These are phyloP conservation scores for Populus pruinosa DNA, from an alignment of 345 rosid genomes.

Conservation along the genomic window DNA sequence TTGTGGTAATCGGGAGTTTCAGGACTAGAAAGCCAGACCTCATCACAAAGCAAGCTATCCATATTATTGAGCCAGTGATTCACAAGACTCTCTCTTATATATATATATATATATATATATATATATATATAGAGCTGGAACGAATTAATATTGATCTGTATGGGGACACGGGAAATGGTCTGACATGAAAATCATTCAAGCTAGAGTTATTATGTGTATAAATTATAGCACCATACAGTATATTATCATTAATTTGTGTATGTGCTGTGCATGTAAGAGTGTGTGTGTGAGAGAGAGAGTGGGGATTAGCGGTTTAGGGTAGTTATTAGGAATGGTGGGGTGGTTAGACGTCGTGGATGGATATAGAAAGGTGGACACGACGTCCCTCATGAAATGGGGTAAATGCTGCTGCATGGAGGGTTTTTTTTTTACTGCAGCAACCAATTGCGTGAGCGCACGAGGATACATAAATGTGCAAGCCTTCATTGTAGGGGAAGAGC, in stretches of 20 bases:
- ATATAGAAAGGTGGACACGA: slow-evolving; percentile 40
- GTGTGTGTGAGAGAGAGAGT: background rate
- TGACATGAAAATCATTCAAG: slow-evolving; percentile 18
- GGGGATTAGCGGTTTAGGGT: background rate
- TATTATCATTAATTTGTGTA: background rate
- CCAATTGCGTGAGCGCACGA: slow-evolving; percentile 64
- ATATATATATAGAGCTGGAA: background rate
- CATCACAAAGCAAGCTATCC: slow-evolving; percentile 52
- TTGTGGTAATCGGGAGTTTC: background rate
- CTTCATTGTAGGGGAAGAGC: slow-evolving; percentile 15
- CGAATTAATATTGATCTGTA: background rate
- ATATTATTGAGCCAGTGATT: background rate
- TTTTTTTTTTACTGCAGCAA: slow-evolving; percentile 26
- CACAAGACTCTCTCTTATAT: no score
- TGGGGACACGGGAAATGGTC: background rate
- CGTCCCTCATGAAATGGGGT: slow-evolving; percentile 64
- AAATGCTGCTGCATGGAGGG: slow-evolving; percentile 39
- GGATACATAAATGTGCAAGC: slow-evolving; percentile 26
- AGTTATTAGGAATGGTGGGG: slow-evolving; percentile 20
- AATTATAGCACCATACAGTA: no score
- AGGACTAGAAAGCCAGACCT: slow-evolving; percentile 41
- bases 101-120: background rate
- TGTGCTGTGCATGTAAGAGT: background rate
- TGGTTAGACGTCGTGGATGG: slow-evolving; percentile 2
- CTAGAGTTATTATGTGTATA: no score